Evolutionary conservation across 257 asterid species (phyloP).

Genomic region (Datura wrightii): DNA sequence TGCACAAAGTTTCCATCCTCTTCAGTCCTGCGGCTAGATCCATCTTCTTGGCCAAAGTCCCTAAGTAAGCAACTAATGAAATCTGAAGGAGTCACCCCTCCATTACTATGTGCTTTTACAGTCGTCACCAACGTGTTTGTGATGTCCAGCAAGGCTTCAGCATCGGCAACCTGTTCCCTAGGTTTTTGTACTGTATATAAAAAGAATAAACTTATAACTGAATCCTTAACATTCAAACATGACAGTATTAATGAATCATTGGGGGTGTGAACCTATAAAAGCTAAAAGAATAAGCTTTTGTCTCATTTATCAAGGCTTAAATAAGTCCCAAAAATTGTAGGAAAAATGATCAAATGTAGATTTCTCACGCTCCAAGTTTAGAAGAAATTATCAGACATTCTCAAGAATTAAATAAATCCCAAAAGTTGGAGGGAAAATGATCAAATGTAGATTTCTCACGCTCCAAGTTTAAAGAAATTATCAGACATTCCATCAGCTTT

Average conservation of each 20-base stretch:
- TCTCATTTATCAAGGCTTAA: neutral
- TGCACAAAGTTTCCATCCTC: constrained; percentile 49
- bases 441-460: neutral
- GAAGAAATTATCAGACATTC: neutral
- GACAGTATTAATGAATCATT: neutral
- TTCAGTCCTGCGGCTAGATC: constrained; percentile 54
- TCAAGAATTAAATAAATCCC: neutral
- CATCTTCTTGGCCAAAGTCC: constrained; percentile 67
- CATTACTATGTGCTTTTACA: constrained; percentile 75
- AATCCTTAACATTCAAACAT: neutral
- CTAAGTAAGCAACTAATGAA: constrained; percentile 70
- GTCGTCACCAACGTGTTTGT: constrained; percentile 82
- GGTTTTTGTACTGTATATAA: constrained; percentile 70
- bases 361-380: no score
- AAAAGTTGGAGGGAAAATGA: neutral
- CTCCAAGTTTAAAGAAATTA: neutral
- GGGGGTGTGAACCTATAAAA: constrained; percentile 2
- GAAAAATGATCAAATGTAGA: no score
- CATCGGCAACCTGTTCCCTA: constrained; percentile 94
- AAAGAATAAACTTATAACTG: neutral
- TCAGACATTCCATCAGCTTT: constrained; percentile 8
- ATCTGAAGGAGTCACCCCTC: constrained; percentile 79
- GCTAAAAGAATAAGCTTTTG: neutral
- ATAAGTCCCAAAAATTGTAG: neutral
- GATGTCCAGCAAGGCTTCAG: constrained; percentile 89